Evolutionary conservation across 352 stramenopile species (phyloP).

Genomic region (Pythium aristosporum): DNA sequence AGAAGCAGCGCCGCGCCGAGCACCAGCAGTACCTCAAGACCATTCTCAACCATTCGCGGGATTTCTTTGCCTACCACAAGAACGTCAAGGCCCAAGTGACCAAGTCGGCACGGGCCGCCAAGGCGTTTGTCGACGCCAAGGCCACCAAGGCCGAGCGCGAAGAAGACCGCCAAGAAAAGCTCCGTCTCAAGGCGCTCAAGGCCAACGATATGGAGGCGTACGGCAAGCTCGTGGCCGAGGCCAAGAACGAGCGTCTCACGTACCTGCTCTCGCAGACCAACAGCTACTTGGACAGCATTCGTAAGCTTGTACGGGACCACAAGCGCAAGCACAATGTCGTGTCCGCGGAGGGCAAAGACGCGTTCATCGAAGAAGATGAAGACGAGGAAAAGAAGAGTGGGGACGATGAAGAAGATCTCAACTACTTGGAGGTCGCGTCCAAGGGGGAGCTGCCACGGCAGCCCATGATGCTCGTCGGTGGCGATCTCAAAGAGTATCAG

Average conservation of each 20-base stretch:
- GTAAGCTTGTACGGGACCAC: constrained; percentile 88
- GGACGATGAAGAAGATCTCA: constrained; percentile 73
- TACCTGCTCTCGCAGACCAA: constrained; percentile 97
- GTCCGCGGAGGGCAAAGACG: constrained; percentile 9
- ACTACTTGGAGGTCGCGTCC: constrained; percentile 82
- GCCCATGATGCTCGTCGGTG: constrained; percentile 95
- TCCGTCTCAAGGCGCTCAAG: constrained; percentile 88
- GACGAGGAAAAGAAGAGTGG: constrained; percentile 23
- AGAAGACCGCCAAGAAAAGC: constrained; percentile 85
- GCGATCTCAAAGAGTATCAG: constrained; percentile 98
- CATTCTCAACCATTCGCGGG: constrained; percentile 78
- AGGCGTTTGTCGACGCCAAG: constrained; percentile 76
- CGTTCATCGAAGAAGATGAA: constrained; percentile 23
- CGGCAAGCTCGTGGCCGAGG: constrained; percentile 95
- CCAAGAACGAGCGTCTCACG: constrained; percentile 97
- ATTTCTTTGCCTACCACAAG: constrained; percentile 88
- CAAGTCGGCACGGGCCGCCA: constrained; percentile 68
- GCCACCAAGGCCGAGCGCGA: constrained; percentile 79
- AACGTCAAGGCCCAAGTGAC: constrained; percentile 72
- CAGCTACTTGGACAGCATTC: constrained; percentile 96
- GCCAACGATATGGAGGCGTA: constrained; percentile 98
- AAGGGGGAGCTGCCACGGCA: constrained; percentile 89
- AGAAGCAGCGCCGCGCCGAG: constrained; percentile 77
- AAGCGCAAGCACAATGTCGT: constrained; percentile 76
- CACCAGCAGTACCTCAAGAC: constrained; percentile 82